Evolutionary conservation across 768 basidiomycete genomes (phyloP).

Genomic region (Panellus pusillus): DNA sequence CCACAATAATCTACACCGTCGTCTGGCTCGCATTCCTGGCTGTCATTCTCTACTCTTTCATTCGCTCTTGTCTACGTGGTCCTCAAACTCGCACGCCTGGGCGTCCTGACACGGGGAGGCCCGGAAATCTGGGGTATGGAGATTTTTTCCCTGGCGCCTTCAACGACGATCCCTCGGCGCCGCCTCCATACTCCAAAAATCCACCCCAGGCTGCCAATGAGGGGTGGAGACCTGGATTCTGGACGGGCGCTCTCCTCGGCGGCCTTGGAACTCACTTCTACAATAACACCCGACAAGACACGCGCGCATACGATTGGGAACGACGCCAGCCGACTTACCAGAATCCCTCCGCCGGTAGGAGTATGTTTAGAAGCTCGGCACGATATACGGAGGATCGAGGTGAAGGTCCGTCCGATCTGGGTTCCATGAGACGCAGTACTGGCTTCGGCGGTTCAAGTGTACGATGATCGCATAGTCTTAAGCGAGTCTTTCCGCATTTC

Average conservation of each 20-base stretch:
- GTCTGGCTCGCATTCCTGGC: slow-evolving; percentile 55
- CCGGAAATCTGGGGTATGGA: slow-evolving; percentile 35
- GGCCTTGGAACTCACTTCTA: slow-evolving; percentile 62
- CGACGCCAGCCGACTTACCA: slow-evolving; percentile 31
- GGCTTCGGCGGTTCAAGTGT: slow-evolving; percentile 79
- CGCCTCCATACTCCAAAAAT: slow-evolving; percentile 60
- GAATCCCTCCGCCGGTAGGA: slow-evolving; percentile 25
- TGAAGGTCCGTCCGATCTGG: slow-evolving; percentile 69
- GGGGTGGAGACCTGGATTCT: slow-evolving; percentile 66
- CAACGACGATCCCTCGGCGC: slow-evolving; percentile 41
- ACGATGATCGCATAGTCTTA: slow-evolving; percentile 39
- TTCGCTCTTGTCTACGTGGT: slow-evolving; percentile 52
- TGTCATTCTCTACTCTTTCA: slow-evolving; percentile 56
- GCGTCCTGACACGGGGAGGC: slow-evolving; percentile 31
- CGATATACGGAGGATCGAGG: slow-evolving; percentile 50
- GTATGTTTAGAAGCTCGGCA: slow-evolving; percentile 31
- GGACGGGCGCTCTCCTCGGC: slow-evolving; percentile 79
- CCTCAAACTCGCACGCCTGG: slow-evolving; percentile 29
- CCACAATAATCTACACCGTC: slow-evolving; percentile 51
- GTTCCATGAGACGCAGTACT: slow-evolving; percentile 72
- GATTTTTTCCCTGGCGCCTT: slow-evolving; percentile 57
- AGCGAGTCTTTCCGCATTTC: neutral
- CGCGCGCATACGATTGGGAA: slow-evolving; percentile 60
- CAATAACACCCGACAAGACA: slow-evolving; percentile 34
- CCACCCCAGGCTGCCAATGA: slow-evolving; percentile 19